Conservation (phyloP, 2,329 filamentous ascomycete species). For the Trichophyton rubrum region DNA sequence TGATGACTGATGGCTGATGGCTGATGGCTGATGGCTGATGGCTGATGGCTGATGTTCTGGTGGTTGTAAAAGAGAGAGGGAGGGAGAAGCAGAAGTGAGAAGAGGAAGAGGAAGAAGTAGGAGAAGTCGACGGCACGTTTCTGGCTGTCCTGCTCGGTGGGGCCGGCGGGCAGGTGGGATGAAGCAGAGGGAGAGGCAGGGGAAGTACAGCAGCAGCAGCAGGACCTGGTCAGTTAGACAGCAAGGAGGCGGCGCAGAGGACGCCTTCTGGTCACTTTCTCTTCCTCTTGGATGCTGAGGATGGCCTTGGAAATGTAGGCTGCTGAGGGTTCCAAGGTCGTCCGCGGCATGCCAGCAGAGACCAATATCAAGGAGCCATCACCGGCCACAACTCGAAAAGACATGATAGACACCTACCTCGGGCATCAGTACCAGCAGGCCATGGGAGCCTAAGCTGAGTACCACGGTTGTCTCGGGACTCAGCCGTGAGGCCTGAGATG, state of each 20-base stretch:
- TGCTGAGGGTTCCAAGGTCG: too few relatives aligned
- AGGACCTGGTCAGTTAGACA: background rate
- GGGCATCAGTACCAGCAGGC: background rate
- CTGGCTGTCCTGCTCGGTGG: background rate
- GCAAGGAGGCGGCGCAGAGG: background rate
- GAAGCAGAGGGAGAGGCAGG: background rate
- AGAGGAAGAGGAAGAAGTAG: background rate
- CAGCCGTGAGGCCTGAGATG: background rate
- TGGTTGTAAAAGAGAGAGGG: background rate
- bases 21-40: background rate
- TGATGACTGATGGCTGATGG: background rate
- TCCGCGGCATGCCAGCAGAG: too few relatives aligned
- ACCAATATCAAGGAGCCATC: too few relatives aligned
- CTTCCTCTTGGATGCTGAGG: too few relatives aligned
- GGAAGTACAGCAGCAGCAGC: background rate
- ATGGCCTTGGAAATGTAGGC: too few relatives aligned
- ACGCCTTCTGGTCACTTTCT: background rate
- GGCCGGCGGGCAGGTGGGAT: background rate
- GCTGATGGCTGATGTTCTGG: background rate
- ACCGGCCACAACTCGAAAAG: background rate
- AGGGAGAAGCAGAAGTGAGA: background rate
- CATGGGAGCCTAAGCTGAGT: background rate
- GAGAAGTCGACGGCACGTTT: background rate
- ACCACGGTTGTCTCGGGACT: background rate
- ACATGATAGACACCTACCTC: background rate